phyloP scores from a whole-genome alignment of 768 basidiomycete species.

The Filobasidium wieringae region DNA sequence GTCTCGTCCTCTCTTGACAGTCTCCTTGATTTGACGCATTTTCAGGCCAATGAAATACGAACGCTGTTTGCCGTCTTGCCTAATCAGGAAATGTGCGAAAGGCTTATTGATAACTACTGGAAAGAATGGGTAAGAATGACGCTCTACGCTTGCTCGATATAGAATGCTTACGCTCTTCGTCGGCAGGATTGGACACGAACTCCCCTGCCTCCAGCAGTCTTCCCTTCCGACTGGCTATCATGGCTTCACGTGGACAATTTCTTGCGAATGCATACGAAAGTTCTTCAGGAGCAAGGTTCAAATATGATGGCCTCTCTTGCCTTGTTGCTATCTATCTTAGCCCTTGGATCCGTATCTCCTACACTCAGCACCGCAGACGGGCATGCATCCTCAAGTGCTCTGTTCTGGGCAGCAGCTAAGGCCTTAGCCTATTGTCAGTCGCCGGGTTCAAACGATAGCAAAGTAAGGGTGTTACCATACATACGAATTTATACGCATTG shows the following conservation, averaged over 20 bases:
- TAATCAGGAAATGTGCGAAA: background rate
- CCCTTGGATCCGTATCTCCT: conserved; percentile 9
- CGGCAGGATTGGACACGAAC: conserved; percentile 6
- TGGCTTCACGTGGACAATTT: background rate
- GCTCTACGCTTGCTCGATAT: background rate
- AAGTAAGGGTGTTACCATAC: background rate
- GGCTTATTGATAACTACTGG: conserved; percentile 6
- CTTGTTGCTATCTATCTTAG: conserved; percentile 3
- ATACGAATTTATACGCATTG: background rate
- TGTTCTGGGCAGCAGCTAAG: conserved; percentile 10
- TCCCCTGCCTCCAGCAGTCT: background rate
- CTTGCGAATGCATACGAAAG: background rate
- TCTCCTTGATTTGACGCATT: conserved; percentile 6
- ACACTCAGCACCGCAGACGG: conserved; percentile 7
- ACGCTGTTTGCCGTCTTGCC: conserved; percentile 7
- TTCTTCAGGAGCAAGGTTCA: conserved; percentile 5
- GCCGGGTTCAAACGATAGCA: conserved; percentile 8
- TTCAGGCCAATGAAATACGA: conserved; percentile 6
- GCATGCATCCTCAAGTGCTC: background rate
- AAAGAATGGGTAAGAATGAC: conserved; percentile 1
- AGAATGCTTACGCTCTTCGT: background rate
- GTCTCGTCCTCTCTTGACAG: conserved; percentile 6
- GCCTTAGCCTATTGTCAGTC: conserved; percentile 10
- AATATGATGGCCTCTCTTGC: conserved; percentile 7
- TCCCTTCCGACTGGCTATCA: conserved; percentile 6